Evolutionary conservation across 1,284 basidiomycete species (phyloP), one percentile per base, ranked within the genome.

Genomic region (Cerioporus squamosus): DNA sequence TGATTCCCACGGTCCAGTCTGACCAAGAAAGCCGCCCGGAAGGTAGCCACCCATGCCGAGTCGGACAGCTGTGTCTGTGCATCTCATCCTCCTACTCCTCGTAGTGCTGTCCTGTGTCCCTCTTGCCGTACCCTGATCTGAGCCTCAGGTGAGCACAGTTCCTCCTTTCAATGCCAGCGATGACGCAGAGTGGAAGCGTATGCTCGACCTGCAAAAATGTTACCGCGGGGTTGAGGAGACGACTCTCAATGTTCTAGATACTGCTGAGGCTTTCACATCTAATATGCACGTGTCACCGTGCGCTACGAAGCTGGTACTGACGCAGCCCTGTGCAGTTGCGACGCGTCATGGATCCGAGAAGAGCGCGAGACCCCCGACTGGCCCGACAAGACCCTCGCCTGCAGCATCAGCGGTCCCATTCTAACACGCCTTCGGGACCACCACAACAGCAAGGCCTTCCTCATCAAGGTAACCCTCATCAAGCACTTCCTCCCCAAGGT

Each of bases 121-220:
- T 42, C 40, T 42, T 8, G 18, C n/a, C 40, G 15, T 42, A 42
- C 40, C 20, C 22, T 18, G 15, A 12, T 12, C 22, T 45, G 18
- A 24, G 15, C 38, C 26, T 6, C 6, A 46, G 49, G 49, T 46
- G 50, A 52, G 50, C 26, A 26, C 12, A 42, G 14, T 14, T 14
- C 59, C 22, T 47, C 39, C 52, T 61, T 9, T 44, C 18, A 23
- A 57, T 5, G 70, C 73, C 67, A 55, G 69, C 74, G 89, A 92
- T 90, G 87, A 91, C 84, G 87, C 86, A 90, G 90, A 93, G 90
- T 93, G 90, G 90, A 90, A 86, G 76, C 90, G 87, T 50, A 64
- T 75, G 72, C 85, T 83, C 76, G 80, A 91, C 84, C 88, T 78
- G 80, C 72, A 62, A 58, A 63, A 57, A 56, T 56, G 51, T 53